A percentile compares a stretch with the other conserved stretches of the same genome.
Conservation (phyloP, 1,284 basidiomycete species). For the Apiotrichum siamense region DNA sequence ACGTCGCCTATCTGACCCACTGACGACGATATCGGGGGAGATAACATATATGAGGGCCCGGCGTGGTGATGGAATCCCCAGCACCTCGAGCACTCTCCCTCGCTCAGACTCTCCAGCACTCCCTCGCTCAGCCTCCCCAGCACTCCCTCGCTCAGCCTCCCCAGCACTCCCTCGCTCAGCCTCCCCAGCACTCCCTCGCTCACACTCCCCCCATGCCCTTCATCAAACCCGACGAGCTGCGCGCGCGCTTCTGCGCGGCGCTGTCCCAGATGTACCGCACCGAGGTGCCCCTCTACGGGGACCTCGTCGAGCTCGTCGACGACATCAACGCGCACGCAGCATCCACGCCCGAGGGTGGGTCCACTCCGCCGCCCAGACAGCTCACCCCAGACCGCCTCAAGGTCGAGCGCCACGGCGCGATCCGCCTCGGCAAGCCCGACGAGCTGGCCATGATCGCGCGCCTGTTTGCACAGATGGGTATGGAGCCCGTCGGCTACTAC, state of each 20-base stretch:
- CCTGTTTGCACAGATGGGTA: constrained; percentile 45
- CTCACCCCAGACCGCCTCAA: constrained; percentile 37
- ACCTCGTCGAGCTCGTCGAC: constrained; percentile 45
- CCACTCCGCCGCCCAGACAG: not conserved
- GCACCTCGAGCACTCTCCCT: too few species aligned
- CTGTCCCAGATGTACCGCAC: constrained; percentile 45
- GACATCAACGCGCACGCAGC: constrained; percentile 35
- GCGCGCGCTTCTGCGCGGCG: constrained; percentile 40
- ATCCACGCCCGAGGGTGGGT: constrained; percentile 9
- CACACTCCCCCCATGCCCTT: constrained; percentile 6
- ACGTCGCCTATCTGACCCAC: too few species aligned
- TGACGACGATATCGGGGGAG: too few species aligned
- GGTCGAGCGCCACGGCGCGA: constrained; percentile 49
- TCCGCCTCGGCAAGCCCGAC: constrained; percentile 45
- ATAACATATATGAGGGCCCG: too few species aligned
- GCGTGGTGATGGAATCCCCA: too few species aligned
- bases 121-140: not conserved
- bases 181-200: not conserved
- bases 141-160: not conserved
- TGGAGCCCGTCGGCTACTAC: constrained; percentile 49
- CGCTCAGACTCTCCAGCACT: not conserved
- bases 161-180: not conserved
- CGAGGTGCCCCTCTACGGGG: constrained; percentile 49
- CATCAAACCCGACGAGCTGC: constrained; percentile 34
- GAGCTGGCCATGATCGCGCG: constrained; percentile 45